These are phyloP conservation scores for Phialophora expanda DNA, from an alignment of 2,329 filamentous ascomycete species.

Conservation along the genomic window DNA sequence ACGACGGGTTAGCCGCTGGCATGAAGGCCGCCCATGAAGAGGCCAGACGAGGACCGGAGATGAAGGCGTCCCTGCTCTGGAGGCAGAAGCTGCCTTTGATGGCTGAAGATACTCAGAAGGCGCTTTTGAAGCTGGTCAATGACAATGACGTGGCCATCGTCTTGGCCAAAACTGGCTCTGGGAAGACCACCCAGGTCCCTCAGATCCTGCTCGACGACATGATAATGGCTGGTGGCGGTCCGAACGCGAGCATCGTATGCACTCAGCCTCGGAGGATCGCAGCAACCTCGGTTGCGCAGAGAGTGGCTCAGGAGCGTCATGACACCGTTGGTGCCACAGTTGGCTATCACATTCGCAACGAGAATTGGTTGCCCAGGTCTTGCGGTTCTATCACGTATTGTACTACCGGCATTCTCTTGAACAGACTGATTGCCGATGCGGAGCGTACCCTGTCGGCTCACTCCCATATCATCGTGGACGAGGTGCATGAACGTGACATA, in stretches of 20 bases:
- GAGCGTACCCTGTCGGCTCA: conserved; percentile 89
- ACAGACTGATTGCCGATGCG: conserved; percentile 91
- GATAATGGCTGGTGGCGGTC: conserved; percentile 70
- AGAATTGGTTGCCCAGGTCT: conserved; percentile 81
- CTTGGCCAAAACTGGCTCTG: conserved; percentile 93
- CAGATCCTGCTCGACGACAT: conserved; percentile 91
- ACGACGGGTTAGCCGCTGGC: conserved; percentile 13
- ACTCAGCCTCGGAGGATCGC: conserved; percentile 95
- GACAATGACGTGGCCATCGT: conserved; percentile 85
- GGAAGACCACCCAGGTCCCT: conserved; percentile 97
- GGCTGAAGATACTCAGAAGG: conserved; percentile 30
- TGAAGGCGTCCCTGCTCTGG: conserved; percentile 13
- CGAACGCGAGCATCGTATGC: conserved; percentile 84
- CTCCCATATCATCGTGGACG: conserved; percentile 71
- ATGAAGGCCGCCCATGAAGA: conserved; percentile 20
- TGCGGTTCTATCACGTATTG: conserved; percentile 77
- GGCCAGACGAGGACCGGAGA: conserved; percentile 1
- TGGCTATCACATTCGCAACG: conserved; percentile 90
- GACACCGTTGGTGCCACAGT: conserved; percentile 81
- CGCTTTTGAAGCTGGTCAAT: conserved; percentile 69
- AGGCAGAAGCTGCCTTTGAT: conserved; percentile 27
- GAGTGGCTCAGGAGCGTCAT: conserved; percentile 92
- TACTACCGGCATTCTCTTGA: conserved; percentile 82
- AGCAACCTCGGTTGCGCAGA: conserved; percentile 86
- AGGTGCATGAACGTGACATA: conserved; percentile 94